Evolutionary conservation across 805 yeast genomes (phyloP).

Genomic region (Debaryomyces prosopidis): DNA sequence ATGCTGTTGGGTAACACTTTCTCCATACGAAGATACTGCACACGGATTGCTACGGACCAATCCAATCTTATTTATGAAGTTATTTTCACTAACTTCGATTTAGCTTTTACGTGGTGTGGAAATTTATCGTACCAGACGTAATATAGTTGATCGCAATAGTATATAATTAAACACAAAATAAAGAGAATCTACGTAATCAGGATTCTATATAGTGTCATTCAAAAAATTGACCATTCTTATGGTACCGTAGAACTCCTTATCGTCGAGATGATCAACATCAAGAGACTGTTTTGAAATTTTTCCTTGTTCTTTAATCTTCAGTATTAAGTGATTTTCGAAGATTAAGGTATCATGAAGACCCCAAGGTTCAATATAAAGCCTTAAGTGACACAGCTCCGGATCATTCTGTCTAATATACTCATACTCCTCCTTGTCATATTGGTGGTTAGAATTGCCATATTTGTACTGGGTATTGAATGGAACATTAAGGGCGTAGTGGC

Average conservation of each 20-base stretch:
- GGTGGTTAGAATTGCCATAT: conserved; percentile 27
- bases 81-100: too few relatives aligned
- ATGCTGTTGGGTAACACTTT: too few relatives aligned
- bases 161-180: too few relatives aligned
- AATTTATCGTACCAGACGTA: too few relatives aligned
- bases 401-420: conserved; percentile 13
- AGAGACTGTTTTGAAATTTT: conserved; percentile 4
- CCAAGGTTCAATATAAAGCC: conserved; percentile 34
- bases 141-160: too few relatives aligned
- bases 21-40: too few relatives aligned
- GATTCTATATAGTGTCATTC: conserved; percentile 19
- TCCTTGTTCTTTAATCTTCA: background rate
- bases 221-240: conserved; percentile 23
- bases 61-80: too few relatives aligned
- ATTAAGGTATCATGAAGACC: conserved; percentile 37
- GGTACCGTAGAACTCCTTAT: conserved; percentile 15
- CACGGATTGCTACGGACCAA: too few relatives aligned
- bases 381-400: conserved; percentile 21
- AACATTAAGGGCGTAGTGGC: conserved; percentile 28
- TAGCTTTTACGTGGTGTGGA: too few relatives aligned
- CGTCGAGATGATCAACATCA: conserved; percentile 8
- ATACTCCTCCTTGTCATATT: conserved; percentile 17
- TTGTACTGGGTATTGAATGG: conserved; percentile 19
- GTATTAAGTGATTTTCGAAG: conserved; percentile 21
- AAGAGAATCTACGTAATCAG: too few relatives aligned